Base-by-base conservation (phyloP, 805 yeast species). In the Starmerella bombi region DNA sequence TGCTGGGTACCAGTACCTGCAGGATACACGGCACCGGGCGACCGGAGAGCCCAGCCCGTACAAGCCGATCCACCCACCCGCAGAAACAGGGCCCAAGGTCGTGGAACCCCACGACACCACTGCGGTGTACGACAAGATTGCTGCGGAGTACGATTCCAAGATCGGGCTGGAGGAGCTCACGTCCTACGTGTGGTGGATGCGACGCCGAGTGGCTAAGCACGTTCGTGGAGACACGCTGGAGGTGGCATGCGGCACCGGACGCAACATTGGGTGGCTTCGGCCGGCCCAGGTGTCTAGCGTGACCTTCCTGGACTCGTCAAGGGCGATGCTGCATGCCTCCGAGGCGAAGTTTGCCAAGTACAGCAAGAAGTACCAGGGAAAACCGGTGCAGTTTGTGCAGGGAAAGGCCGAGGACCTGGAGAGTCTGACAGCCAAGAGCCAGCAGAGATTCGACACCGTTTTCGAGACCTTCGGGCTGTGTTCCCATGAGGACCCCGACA, bases 161-260 rank as follows among this genome's bases (percentile, higher is more conserved):
- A 80, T 88, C 48, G 75, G 79, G 51, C 66, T 75, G 62, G 91
- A 80, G 57, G 91, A 80, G 53, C 54, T 74, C 36, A 69, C 57
- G 33, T 54, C 64, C 23, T 52, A 55, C 40, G 50, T 60, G 28
- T 60, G 77, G 42, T 68, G 66, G 53, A 69, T 80, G 60, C 69
- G 95, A 53, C 75, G 75, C 51, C 78, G 91, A 81, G 59, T 80
- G 34, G 80, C 81, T 85, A 71, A 66, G 28, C 80, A 80, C 46
- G 71, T 78, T 37, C 63, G 66, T 43, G 98, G 98, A 18, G 95
- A 91, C 56, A 95, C 85, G 2, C 63, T 91, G 42, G 98, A 91
- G 59, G 91, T 88, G 9, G 79, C 96, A 0, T 82, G 93, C 56
- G 98, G 98, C 43, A 91, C 98, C 0, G 97, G 98, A 5, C 71